Percentiles rank a stretch among this genome's conserved stretches.
These are phyloP conservation scores for Magnusiomyces magnusii DNA, from an alignment of 1,139 yeast species.

Conservation along the genomic window DNA sequence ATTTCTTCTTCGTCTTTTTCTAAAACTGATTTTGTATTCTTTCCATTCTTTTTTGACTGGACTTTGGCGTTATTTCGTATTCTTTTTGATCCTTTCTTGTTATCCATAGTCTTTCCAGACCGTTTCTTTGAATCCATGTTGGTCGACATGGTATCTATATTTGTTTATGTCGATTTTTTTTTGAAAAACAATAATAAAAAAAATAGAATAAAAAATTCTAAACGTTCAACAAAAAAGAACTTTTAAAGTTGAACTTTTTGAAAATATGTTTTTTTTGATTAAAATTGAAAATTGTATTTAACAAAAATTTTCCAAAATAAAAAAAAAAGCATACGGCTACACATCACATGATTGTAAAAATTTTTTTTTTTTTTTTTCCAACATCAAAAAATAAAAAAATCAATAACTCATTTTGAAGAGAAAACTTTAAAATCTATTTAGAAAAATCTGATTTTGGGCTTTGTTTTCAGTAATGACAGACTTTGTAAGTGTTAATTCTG, in stretches of 20 bases:
- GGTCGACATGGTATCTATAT: no score
- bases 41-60: neutral
- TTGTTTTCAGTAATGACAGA: neutral
- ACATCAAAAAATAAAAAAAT: no score
- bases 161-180: no score
- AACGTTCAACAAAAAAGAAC: neutral
- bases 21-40: neutral
- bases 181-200: no score
- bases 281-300: neutral
- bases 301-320: slow-evolving; percentile 11
- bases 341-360: neutral
- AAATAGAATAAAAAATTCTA: neutral
- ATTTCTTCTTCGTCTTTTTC: slow-evolving; percentile 82
- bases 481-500: neutral
- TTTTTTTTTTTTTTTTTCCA: neutral
- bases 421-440: no score
- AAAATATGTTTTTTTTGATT: neutral
- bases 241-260: neutral
- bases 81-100: neutral
- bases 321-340: neutral
- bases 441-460: no score
- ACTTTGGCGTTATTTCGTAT: neutral
- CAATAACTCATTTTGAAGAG: no score
- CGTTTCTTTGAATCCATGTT: slow-evolving; percentile 6
- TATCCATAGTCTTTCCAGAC: neutral